Evolutionary conservation across 2,329 filamentous ascomycete genomes (phyloP).

Genomic region (Immersiporthe knoxdaviesiana): DNA sequence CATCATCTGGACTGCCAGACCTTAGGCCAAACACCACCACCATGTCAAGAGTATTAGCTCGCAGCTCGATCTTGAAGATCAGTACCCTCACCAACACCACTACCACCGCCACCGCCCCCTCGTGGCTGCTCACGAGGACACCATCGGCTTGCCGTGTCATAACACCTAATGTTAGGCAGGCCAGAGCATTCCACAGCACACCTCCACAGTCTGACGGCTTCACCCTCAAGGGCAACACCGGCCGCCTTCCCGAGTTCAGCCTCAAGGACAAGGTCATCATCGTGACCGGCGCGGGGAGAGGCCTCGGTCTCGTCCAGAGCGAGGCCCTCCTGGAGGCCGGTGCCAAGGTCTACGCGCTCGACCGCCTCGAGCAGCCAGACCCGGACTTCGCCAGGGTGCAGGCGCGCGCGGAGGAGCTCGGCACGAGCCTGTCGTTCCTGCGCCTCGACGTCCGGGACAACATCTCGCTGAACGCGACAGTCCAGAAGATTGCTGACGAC

Average conservation of each 20-base stretch:
- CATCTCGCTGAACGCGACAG: slow-evolving; percentile 65
- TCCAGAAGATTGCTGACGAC: slow-evolving; percentile 69
- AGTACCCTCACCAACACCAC: slow-evolving; percentile 5
- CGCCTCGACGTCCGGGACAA: slow-evolving; percentile 81
- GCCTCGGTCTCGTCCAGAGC: slow-evolving; percentile 76
- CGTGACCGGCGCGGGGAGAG: slow-evolving; percentile 76
- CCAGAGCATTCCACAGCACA: slow-evolving; percentile 19
- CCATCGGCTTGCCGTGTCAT: background rate
- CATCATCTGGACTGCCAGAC: too few species aligned
- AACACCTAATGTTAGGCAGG: background rate
- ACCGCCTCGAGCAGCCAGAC: slow-evolving; percentile 61
- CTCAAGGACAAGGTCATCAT: slow-evolving; percentile 74
- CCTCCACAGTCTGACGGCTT: slow-evolving; percentile 6
- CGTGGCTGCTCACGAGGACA: slow-evolving; percentile 9
- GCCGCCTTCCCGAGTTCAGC: slow-evolving; percentile 70
- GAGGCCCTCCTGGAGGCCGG: slow-evolving; percentile 81
- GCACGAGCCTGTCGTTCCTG: slow-evolving; percentile 71
- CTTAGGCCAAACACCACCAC: background rate
- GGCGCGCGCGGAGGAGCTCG: slow-evolving; percentile 66
- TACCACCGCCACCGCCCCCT: background rate
- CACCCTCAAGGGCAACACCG: slow-evolving; percentile 19
- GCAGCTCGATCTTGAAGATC: too few species aligned
- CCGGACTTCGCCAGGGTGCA: slow-evolving; percentile 67
- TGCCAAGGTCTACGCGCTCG: slow-evolving; percentile 69
- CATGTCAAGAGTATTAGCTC: too few species aligned